phyloP scores from a whole-genome alignment of 2,329 filamentous ascomycete species.

The Penicillium psychrosexuale region DNA sequence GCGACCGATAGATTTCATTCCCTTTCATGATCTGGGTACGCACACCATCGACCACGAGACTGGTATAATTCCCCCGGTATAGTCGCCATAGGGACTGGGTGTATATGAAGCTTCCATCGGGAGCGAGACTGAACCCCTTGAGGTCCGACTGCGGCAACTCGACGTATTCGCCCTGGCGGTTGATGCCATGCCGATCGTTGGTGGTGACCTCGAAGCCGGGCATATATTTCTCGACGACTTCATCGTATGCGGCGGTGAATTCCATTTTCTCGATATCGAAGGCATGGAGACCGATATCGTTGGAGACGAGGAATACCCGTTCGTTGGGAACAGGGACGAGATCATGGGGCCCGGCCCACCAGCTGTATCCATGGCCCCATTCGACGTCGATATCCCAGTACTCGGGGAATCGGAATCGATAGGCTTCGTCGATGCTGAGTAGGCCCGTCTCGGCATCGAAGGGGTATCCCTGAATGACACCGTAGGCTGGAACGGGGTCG shows the following conservation, averaged over 20 bases:
- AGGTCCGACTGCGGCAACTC: slow-evolving; percentile 24
- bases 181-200: slow-evolving; percentile 20
- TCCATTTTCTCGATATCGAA: slow-evolving; percentile 21
- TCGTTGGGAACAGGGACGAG: slow-evolving; percentile 26
- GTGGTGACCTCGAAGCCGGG: slow-evolving; percentile 25
- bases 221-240: slow-evolving; percentile 20
- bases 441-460: slow-evolving; percentile 19
- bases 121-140: slow-evolving; percentile 26
- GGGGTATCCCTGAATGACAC: slow-evolving; percentile 21
- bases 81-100: slow-evolving; percentile 23
- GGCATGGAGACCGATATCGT: slow-evolving; percentile 21
- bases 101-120: slow-evolving; percentile 24
- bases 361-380: slow-evolving; percentile 24
- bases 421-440: slow-evolving; percentile 13
- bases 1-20: slow-evolving; percentile 28
- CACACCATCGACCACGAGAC: slow-evolving; percentile 18
- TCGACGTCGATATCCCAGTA: slow-evolving; percentile 18
- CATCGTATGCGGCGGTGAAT: slow-evolving; percentile 14
- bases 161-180: slow-evolving; percentile 15
- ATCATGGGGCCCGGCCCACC: slow-evolving; percentile 26
- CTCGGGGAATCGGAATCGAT: slow-evolving; percentile 13
- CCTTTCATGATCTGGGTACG: slow-evolving; percentile 20
- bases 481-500: slow-evolving; percentile 20
- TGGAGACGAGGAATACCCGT: slow-evolving; percentile 22
- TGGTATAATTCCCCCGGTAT: slow-evolving; percentile 23